Evolutionary conservation across 345 rosid species (phyloP).

Genomic region (Hypericum androsaemum): DNA sequence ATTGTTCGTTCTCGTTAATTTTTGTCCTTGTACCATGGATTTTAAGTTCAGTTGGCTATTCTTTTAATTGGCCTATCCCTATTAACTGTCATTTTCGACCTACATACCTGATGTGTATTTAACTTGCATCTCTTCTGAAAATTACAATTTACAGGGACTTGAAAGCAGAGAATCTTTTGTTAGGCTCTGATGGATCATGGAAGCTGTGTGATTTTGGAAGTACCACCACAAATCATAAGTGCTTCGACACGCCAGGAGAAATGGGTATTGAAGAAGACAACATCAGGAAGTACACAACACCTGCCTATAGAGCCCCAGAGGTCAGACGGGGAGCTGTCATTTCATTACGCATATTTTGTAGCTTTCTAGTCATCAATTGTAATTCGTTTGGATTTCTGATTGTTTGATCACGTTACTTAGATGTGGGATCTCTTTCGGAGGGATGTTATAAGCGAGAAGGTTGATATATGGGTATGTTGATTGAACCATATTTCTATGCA

Average conservation of each 20-base stretch:
- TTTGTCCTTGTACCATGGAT: too few species aligned
- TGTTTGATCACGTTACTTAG: slow-evolving; percentile 36
- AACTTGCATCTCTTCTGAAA: slow-evolving; percentile 2
- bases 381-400: slow-evolving; percentile 14
- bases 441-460: slow-evolving; percentile 90
- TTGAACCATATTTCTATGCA: slow-evolving; percentile 8
- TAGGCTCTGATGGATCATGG: slow-evolving; percentile 75
- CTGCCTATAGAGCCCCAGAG: slow-evolving; percentile 98
- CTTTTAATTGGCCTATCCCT: too few species aligned
- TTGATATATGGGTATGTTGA: slow-evolving; percentile 89
- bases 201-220: slow-evolving; percentile 97
- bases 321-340: slow-evolving; percentile 32
- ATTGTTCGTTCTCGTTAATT: too few species aligned
- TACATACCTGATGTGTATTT: not conserved
- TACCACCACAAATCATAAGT: slow-evolving; percentile 77
- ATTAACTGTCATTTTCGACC: too few species aligned
- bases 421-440: slow-evolving; percentile 96
- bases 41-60: too few species aligned
- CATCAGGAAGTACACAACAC: slow-evolving; percentile 90
- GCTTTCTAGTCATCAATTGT: slow-evolving; percentile 19
- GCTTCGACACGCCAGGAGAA: slow-evolving; percentile 91
- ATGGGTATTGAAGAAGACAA: slow-evolving; percentile 99
- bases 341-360: slow-evolving; percentile 15
- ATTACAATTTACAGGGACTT: slow-evolving; percentile 52
- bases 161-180: slow-evolving; percentile 88